Base-by-base conservation (phyloP, 2,329 filamentous ascomycete species). In the Aureobasidium sp. region DNA sequence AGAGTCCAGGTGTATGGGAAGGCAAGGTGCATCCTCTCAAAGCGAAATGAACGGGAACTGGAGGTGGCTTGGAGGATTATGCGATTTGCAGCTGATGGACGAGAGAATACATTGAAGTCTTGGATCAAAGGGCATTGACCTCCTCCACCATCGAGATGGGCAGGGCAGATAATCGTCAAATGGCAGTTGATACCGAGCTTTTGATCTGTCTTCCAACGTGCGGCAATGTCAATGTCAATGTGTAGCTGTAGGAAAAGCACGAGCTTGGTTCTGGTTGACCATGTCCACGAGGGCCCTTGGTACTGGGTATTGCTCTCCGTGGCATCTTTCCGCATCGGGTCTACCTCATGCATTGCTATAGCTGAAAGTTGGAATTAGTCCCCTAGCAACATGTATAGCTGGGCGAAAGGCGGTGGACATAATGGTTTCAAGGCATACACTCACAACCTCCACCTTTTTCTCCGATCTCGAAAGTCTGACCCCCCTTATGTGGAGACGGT, bases 21-120 rank as follows among this genome's bases (percentile, higher is more conserved):
- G 23, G 17, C n/a, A 31, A 31, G 37, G n/a, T 21, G n/a, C 37
- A 55, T 55, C n/a, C 51, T 31, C 9, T 6, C 1, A 43, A 37
- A 55, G 33, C 51, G 51, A 55, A 27, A 55, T 43, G 51, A 55
- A 55, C 13, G 25, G n/a, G 37, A 33, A 1, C 40, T 17, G 38
- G 29, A 40, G n/a, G 51, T 55, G 51, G 51, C 51, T 55, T 55
- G 51, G 9, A 55, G 51, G 38, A 55, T 38, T 17, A n/a, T 43
- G 25, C 27, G 38, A 55, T 31, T 13, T 19, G 7, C 10, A 42
- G 37, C 37, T 42, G 50, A 53, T 9, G 10, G 23, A 8, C 13
- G n/a, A n/a, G 31, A 25, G 19, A 51, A 25, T 45, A 8, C 15
- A 17, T 19, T 8, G 9, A 29, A 29, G 47, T 19, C 21, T 35